phyloP scores from a whole-genome alignment of 225 moss, liverwort and hornwort species.

The Asterella californica region DNA sequence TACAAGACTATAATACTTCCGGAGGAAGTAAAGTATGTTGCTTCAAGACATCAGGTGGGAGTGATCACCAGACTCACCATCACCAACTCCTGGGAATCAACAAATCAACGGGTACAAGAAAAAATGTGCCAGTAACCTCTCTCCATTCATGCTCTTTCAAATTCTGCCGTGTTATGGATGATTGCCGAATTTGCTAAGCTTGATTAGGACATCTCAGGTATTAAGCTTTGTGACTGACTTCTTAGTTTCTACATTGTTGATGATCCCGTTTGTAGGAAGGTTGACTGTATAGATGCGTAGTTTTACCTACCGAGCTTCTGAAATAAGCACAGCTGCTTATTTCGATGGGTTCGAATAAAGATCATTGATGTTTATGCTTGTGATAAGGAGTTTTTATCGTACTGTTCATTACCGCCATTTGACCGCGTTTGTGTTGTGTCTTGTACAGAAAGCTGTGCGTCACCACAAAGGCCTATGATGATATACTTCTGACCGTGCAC shows the following conservation, averaged over 20 bases:
- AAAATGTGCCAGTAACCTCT: too few relatives aligned
- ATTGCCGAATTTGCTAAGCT: constrained; percentile 5
- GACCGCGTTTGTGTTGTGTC: constrained; percentile 4
- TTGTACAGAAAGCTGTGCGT: constrained; percentile 4
- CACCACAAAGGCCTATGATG: not conserved
- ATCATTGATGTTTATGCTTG: not conserved
- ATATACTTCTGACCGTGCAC: not conserved
- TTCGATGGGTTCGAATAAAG: not conserved
- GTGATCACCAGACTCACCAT: constrained; percentile 9
- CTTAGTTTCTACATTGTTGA: too few relatives aligned
- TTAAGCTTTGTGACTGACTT: not conserved
- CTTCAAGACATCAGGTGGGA: constrained; percentile 3
- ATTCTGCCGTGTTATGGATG: not conserved
- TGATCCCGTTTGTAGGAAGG: not conserved
- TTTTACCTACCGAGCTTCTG: not conserved
- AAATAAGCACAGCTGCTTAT: not conserved
- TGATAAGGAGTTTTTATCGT: not conserved
- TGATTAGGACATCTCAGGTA: not conserved
- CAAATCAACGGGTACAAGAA: not conserved
- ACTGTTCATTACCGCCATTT: not conserved
- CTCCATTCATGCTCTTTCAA: not conserved
- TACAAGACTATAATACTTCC: constrained; percentile 14
- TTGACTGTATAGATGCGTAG: not conserved
- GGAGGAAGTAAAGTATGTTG: constrained; percentile 8
- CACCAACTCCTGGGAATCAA: not conserved